Evolutionary conservation across 2,329 filamentous ascomycete genomes (phyloP).

Genomic region (Epichloe festucae): DNA sequence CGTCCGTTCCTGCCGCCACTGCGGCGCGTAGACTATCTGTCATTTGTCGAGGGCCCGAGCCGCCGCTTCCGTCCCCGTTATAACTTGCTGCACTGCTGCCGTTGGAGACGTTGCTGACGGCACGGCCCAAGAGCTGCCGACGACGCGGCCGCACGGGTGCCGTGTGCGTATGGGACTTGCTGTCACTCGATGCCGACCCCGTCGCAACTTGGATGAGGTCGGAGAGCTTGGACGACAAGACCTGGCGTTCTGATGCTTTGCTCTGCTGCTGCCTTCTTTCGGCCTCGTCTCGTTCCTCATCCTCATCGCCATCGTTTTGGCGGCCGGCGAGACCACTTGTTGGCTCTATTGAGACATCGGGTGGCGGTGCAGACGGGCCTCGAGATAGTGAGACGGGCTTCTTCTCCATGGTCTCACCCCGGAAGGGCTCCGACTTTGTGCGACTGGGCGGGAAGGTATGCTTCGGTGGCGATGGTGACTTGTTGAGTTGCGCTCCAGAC

Average conservation of each 20-base stretch:
- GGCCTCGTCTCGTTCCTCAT: background rate
- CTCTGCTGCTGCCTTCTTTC: constrained; percentile 16
- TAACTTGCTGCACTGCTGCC: constrained; percentile 33
- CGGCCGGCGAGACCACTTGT: background rate
- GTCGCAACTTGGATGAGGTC: constrained; percentile 23
- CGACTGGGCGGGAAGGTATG: constrained; percentile 8
- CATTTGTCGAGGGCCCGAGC: constrained; percentile 10
- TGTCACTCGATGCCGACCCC: constrained; percentile 2
- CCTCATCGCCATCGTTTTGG: constrained; percentile 3
- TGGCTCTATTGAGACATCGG: background rate
- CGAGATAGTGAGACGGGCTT: constrained; percentile 2
- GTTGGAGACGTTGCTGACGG: constrained; percentile 43
- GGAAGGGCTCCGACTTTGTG: constrained; percentile 27
- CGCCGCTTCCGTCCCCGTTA: constrained; percentile 9
- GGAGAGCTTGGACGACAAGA: constrained; percentile 29
- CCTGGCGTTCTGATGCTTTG: constrained; percentile 26
- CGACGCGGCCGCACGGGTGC: constrained; percentile 18
- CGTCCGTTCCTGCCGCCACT: constrained; percentile 3
- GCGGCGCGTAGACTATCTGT: constrained; percentile 4
- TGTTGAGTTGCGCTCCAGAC: constrained; percentile 29
- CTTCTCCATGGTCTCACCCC: constrained; percentile 5
- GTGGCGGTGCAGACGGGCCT: constrained; percentile 6
- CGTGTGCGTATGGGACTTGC: constrained; percentile 5
- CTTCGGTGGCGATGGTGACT: constrained; percentile 23
- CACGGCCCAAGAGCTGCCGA: constrained; percentile 43